phyloP scores from a whole-genome alignment of 352 stramenopile genomes.

The Aphanomyces astaci region DNA sequence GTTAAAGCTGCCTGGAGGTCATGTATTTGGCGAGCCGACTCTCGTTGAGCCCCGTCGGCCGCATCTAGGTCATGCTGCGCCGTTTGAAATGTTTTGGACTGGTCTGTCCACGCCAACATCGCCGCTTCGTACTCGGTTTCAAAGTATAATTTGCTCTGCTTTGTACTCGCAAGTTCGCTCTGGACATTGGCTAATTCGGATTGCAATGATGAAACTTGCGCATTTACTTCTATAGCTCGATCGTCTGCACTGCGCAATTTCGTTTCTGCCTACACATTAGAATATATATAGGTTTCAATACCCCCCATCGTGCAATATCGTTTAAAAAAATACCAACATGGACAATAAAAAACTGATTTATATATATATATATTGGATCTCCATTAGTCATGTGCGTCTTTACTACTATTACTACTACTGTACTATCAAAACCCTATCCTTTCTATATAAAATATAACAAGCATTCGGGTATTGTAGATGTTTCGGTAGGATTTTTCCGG shows the following conservation, averaged over 20 bases:
- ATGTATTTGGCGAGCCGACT: conserved; percentile 49
- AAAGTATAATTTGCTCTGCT: conserved; percentile 17
- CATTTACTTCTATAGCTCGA: background rate
- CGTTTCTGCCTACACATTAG: background rate
- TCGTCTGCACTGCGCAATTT: background rate
- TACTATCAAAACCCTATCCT: too few relatives aligned
- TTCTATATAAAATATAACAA: too few relatives aligned
- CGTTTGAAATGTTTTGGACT: conserved; percentile 59
- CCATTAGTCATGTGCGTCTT: too few relatives aligned
- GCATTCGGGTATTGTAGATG: too few relatives aligned
- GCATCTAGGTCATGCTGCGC: conserved; percentile 50
- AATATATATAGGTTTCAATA: too few relatives aligned
- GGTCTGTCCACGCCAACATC: conserved; percentile 44
- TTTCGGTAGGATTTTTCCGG: too few relatives aligned
- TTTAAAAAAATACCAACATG: too few relatives aligned
- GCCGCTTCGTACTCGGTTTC: conserved; percentile 30
- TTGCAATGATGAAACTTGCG: background rate
- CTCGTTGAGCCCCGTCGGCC: conserved; percentile 48
- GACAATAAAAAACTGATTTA: too few relatives aligned
- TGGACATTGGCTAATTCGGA: background rate
- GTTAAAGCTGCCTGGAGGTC: conserved; percentile 39
- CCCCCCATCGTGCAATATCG: too few relatives aligned
- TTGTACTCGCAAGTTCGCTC: background rate
- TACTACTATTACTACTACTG: too few relatives aligned
- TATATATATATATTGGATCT: too few relatives aligned